These are phyloP conservation scores for Silene conica DNA, from an alignment of 148 eudicot species.

Conservation along the genomic window DNA sequence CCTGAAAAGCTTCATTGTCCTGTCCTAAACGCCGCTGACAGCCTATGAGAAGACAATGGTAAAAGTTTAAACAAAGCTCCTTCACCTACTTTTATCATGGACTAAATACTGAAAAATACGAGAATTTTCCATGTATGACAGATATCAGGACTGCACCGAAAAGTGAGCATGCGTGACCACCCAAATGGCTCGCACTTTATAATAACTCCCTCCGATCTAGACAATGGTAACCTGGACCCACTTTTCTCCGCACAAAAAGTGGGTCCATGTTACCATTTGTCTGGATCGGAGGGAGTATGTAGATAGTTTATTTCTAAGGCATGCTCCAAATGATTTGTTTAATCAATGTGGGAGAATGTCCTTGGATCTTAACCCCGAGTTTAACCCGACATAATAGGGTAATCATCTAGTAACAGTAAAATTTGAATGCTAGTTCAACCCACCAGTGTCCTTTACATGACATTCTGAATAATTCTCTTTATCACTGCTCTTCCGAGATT, in stretches of 20 bases:
- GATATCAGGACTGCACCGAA: background rate
- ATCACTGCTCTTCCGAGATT: conserved; percentile 20
- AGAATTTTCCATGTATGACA: background rate
- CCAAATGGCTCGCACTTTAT: background rate
- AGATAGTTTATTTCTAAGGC: background rate
- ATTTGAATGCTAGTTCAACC: conserved; percentile 15
- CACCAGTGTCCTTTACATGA: conserved; percentile 35
- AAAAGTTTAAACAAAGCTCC: background rate
- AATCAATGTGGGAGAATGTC: background rate
- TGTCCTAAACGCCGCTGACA: conserved; percentile 22
- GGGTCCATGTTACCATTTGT: too few species aligned
- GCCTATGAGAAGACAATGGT: conserved; percentile 30
- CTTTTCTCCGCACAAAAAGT: too few species aligned
- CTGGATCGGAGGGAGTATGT: too few species aligned
- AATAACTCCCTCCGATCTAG: too few species aligned
- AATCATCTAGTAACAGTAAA: background rate
- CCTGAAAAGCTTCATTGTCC: conserved; percentile 42
- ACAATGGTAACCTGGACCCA: too few species aligned
- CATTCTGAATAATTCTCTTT: conserved; percentile 44
- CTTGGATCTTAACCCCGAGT: background rate
- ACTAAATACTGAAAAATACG: background rate
- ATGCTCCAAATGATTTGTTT: background rate
- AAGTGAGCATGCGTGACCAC: background rate
- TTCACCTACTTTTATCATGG: background rate
- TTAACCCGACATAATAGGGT: background rate